Conservation (phyloP, 805 yeast genomes). For the Metschnikowia gelsemii region DNA sequence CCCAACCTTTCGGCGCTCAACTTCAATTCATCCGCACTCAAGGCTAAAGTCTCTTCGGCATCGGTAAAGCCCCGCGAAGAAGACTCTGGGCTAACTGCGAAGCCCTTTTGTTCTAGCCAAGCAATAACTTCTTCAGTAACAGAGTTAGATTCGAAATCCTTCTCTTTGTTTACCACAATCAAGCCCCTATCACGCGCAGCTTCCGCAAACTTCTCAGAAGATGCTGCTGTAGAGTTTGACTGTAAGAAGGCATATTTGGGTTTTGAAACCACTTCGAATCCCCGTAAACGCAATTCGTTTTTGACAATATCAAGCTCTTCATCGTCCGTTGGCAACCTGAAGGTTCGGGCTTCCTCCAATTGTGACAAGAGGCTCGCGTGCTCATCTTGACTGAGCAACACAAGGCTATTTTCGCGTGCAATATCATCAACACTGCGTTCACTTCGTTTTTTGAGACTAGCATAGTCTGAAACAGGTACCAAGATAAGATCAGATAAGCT, state of each 20-base stretch:
- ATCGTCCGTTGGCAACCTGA: conserved; percentile 4
- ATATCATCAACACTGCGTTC: conserved; percentile 1
- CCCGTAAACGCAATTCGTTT: conserved; percentile 6
- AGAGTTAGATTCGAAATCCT: background rate
- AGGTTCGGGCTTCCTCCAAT: conserved; percentile 4
- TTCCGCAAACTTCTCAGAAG: conserved; percentile 3
- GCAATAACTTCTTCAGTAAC: conserved; percentile 4
- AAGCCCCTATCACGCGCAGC: conserved; percentile 4
- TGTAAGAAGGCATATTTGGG: conserved; percentile 7
- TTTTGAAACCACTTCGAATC: conserved; percentile 11
- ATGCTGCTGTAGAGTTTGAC: background rate
- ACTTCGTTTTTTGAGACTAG: conserved; percentile 3
- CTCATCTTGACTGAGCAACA: conserved; percentile 4
- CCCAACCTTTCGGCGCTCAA: conserved; percentile 15
- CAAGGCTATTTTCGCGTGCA: conserved; percentile 10
- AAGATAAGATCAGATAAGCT: conserved; percentile 4
- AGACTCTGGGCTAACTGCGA: background rate
- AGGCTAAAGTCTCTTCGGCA: conserved; percentile 11
- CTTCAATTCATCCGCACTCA: conserved; percentile 10
- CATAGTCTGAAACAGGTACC: conserved; percentile 7
- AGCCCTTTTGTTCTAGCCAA: conserved; percentile 12
- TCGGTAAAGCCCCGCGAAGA: conserved; percentile 1
- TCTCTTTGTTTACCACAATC: conserved; percentile 2
- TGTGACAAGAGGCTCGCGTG: conserved; percentile 5
- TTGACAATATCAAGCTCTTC: conserved; percentile 9